Evolutionary conservation across 148 eudicot species (phyloP).

Genomic region (Silene conica): DNA sequence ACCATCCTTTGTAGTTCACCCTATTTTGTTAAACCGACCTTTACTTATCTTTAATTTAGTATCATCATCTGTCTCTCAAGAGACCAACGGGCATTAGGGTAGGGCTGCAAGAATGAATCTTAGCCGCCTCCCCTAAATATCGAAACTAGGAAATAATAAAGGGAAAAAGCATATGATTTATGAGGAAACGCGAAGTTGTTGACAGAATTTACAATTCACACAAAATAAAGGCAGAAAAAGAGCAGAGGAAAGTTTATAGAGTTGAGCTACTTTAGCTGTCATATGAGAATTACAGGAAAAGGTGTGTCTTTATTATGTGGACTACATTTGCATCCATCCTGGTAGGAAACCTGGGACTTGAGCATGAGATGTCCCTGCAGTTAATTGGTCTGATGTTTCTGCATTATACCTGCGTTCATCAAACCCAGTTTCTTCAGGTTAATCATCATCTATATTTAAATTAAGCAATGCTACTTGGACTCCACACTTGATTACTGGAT

Average conservation of each 20-base stretch:
- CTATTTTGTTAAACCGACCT: not conserved
- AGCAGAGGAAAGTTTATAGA: not conserved
- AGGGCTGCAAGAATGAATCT: not conserved
- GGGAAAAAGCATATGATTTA: conserved; percentile 16
- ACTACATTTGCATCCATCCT: conserved; percentile 54
- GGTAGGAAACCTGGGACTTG: conserved; percentile 65
- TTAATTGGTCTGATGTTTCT: conserved; percentile 54
- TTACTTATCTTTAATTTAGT: not conserved
- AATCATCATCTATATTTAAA: no score
- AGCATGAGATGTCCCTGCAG: conserved; percentile 42
- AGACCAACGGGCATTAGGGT: not conserved
- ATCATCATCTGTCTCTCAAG: not conserved
- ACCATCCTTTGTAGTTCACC: not conserved
- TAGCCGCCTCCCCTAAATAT: not conserved
- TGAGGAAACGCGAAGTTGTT: conserved; percentile 19
- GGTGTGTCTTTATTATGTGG: not conserved
- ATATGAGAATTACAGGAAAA: not conserved
- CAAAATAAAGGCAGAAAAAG: conserved; percentile 4
- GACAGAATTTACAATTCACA: conserved; percentile 27
- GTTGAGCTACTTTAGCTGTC: conserved; percentile 8
- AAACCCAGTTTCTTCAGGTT: not conserved
- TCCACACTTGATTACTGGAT: no score
- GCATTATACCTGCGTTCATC: conserved; percentile 46
- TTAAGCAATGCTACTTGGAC: no score
- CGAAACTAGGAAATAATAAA: not conserved